phyloP scores from a whole-genome alignment of 2,329 filamentous ascomycete species.

The Stagonosporopsis tanaceti region DNA sequence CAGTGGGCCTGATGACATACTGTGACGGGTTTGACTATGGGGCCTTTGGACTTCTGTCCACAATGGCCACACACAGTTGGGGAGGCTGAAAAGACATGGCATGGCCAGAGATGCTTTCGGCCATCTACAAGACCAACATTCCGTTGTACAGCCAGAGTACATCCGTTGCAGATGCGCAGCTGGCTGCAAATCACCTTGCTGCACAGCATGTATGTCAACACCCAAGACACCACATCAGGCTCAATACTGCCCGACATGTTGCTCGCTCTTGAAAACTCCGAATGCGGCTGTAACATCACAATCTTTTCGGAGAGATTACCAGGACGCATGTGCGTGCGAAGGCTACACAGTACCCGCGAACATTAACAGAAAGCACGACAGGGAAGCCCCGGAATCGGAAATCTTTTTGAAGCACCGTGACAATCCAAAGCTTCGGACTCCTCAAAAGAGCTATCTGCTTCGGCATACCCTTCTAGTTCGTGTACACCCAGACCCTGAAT shows the following conservation, averaged over 20 bases:
- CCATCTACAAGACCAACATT: background rate
- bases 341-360: background rate
- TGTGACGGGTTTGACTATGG: background rate
- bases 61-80: background rate
- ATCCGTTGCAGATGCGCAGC: background rate
- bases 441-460: background rate
- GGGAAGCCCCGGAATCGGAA: constrained; percentile 1
- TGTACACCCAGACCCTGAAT: background rate
- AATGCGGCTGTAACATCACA: background rate
- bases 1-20: background rate
- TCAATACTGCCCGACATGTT: background rate
- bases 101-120: background rate
- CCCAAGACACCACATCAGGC: background rate
- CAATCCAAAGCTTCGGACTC: constrained; percentile 1
- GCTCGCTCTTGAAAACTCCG: background rate
- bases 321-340: background rate
- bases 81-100: background rate
- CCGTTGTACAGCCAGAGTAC: background rate
- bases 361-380: background rate
- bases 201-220: background rate
- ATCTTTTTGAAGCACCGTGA: background rate
- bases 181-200: background rate
- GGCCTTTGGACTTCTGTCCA: background rate
- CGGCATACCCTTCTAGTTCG: constrained; percentile 1
- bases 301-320: background rate